These are phyloP conservation scores for Septoria linicola DNA, from an alignment of 2,329 filamentous ascomycete species.

Conservation along the genomic window DNA sequence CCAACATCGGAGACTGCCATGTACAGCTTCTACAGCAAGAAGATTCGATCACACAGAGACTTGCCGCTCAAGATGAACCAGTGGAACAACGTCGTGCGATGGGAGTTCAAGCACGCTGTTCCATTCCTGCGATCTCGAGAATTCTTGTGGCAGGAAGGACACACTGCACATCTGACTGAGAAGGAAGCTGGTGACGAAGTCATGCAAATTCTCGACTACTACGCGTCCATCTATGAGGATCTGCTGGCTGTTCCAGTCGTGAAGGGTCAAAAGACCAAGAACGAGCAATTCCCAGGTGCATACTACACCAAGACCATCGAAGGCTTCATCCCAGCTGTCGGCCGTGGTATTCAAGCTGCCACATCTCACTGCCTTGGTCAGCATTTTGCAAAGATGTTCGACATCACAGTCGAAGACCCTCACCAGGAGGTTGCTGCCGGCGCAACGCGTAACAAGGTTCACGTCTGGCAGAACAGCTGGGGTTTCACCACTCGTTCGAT, in stretches of 20 bases:
- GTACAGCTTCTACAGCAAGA: constrained; percentile 94
- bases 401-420: constrained; percentile 95
- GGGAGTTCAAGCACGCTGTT: constrained; percentile 92
- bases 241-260: constrained; percentile 93
- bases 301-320: constrained; percentile 97
- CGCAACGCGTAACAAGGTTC: constrained; percentile 73
- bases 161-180: constrained; percentile 86
- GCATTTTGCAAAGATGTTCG: constrained; percentile 99
- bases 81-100: constrained; percentile 93
- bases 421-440: constrained; percentile 58
- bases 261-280: constrained; percentile 90
- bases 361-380: constrained; percentile 94
- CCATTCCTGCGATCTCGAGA: constrained; percentile 88
- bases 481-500: constrained; percentile 95
- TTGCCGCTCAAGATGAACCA: constrained; percentile 93
- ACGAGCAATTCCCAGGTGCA: constrained; percentile 96
- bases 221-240: constrained; percentile 88
- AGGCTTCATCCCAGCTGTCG: constrained; percentile 93
- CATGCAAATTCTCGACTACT: constrained; percentile 87
- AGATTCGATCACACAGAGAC: constrained; percentile 95
- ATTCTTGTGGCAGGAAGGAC: constrained; percentile 97
- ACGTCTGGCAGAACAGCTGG: constrained; percentile 99
- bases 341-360: constrained; percentile 92
- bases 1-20: constrained; percentile 76
- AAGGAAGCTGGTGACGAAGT: constrained; percentile 81